Base-by-base conservation (phyloP, 176 grass and related monocot genomes). In the Triticum turgidum region DNA sequence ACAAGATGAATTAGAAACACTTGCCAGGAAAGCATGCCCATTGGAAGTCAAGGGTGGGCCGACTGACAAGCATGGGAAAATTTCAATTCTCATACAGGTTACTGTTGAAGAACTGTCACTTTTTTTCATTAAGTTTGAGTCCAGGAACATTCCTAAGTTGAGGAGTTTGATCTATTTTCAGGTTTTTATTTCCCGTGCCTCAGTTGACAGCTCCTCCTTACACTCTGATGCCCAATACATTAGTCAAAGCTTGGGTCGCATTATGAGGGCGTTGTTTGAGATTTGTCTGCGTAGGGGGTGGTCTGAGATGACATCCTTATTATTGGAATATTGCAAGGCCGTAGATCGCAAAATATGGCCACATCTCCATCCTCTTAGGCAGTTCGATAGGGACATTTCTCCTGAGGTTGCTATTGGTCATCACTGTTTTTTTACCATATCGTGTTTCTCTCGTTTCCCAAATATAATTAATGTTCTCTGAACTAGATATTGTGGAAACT, bases 51-150 rank as follows among this genome's bases (percentile, higher is more conserved):
- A 98, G 91, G 93, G 96, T 91, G 96, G 96, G 10, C 76, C 92
- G 18, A 92, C 92, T 67, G 93, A 98, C 72, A 98, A 98, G 86
- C 90, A 91, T 79, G 96, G 96, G 56, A 98, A 98, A 88, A 98
- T 94, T 84, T 90, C 96, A 75, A 98, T 98, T 89, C 96, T 98
- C 82, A 98, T 98, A 92, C 96, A 98, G 96, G 96, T 94, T 75
- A 59, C 27, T 90, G 17, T 65, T 80, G 17, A 21, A 61, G 33
- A 72, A 62, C 75, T 91, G 35, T 21, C 69, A 77, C 64, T 78
- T 30, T 39, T 39, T 45, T 52, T 7, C 45, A 58, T 39, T 69
- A 65, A 65, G 35, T 84, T 83, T 32, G 51, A 86, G 73, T 41
- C 30, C 58, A 58, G 12, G 20, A 85, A 69, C 20, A 61, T 85